Base-by-base conservation (phyloP, 306 rosid species). In the Senna tora region DNA sequence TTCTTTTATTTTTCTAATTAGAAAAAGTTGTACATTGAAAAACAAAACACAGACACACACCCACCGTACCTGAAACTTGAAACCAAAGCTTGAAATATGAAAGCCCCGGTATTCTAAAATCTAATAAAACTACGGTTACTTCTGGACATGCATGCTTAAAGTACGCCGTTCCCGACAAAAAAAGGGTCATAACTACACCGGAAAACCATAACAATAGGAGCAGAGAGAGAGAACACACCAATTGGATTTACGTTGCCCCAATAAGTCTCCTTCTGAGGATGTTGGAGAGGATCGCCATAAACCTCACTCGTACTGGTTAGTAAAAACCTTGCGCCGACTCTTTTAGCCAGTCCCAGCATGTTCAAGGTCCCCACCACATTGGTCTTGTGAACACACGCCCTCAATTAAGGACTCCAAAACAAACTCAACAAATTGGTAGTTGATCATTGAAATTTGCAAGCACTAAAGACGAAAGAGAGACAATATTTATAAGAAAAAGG, bases 221-320 rank as follows among this genome's bases (percentile, higher is more conserved):
- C 7, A 11, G 49, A 15, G 9, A 50, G 33, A 20, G 3, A 12
- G n/a, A 16, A 80, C 89, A 4, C 0, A 94, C 99, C 99, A 65
- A 94, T 94, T 16, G 99, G 99, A 82, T 94, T 94, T 74, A 94
- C 99, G 87, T 94, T 94, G 76, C 99, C 99, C 99, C 99, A 94
- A 75, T 94, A 94, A 12, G 97, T 94, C 71, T 94, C 99, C 67
- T 89, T 92, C 86, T 94, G 99, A 59, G 99, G 99, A 22, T 94
- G 99, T 69, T 94, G 93, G 64, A 94, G 87, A 71, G 99, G 99
- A 82, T 94, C 99, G 7, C 99, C 99, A 71, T 94, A 94, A 28
- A 94, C 99, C 84, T 94, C 99, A 54, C 97, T 91, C 53, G 99
- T 94, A 77, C 99, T 94, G 1, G 99, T 94, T 21, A 94, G 75